Conservation (phyloP, 352 stramenopile genomes). For the Achlya hypogyna region DNA sequence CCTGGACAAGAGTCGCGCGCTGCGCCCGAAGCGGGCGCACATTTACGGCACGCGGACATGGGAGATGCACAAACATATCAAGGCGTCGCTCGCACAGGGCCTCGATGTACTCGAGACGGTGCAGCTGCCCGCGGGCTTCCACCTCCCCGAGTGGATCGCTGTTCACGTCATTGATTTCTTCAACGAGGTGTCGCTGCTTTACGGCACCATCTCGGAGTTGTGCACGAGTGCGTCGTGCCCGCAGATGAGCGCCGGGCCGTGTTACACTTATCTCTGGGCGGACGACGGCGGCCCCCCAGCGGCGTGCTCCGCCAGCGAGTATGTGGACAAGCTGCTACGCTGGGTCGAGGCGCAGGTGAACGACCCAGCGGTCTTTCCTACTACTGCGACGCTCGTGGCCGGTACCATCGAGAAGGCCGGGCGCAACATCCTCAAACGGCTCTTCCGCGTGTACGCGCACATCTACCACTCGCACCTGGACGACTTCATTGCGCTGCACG, state of each 20-base stretch:
- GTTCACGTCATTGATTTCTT: slow-evolving; percentile 88
- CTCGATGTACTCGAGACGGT: slow-evolving; percentile 54
- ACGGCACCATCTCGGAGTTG: slow-evolving; percentile 81
- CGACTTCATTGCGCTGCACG: slow-evolving; percentile 85
- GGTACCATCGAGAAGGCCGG: slow-evolving; percentile 2
- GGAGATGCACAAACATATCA: slow-evolving; percentile 63
- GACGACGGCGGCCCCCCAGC: slow-evolving; percentile 47
- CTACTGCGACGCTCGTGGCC: slow-evolving; percentile 11
- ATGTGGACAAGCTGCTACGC: slow-evolving; percentile 75
- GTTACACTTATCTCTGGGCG: slow-evolving; percentile 85
- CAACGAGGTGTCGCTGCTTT: slow-evolving; percentile 89
- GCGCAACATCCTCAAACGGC: slow-evolving; percentile 84
- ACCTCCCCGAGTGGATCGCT: slow-evolving; percentile 56
- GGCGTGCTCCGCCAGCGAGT: slow-evolving; percentile 61
- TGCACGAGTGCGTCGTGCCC: slow-evolving; percentile 54
- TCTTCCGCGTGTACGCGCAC: slow-evolving; percentile 96
- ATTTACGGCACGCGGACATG: slow-evolving; percentile 44
- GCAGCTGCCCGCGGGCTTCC: slow-evolving; percentile 49
- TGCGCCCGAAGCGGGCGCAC: slow-evolving; percentile 50
- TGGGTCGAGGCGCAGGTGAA: slow-evolving; percentile 85
- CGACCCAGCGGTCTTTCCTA: slow-evolving; percentile 51
- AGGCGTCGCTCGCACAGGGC: slow-evolving; percentile 47
- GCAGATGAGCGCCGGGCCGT: slow-evolving; percentile 62
- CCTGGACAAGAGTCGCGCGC: slow-evolving; percentile 42
- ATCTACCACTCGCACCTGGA: slow-evolving; percentile 94